Conservation (phyloP, 2,329 filamentous ascomycete species). For the Bretziella fagacearum region DNA sequence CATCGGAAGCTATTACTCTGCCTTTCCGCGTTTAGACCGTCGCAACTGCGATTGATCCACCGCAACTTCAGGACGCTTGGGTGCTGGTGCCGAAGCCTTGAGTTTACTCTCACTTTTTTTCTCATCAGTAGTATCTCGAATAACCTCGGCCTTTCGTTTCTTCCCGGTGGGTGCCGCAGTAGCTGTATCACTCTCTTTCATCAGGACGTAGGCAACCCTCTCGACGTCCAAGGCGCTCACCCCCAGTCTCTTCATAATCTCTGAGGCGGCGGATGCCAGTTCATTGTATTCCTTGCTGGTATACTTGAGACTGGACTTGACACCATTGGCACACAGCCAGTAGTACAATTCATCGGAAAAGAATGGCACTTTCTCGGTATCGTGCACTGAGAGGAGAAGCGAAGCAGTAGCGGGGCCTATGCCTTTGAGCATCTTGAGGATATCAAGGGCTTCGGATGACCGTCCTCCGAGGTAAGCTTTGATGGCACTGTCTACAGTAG, state of each 20-base stretch:
- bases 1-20: not conserved
- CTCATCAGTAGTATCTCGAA: not conserved
- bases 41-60: not conserved
- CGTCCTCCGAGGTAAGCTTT: constrained; percentile 22
- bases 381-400: constrained; percentile 49
- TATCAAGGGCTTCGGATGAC: constrained; percentile 27
- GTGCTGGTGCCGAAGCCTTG: too few relatives aligned
- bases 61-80: not conserved
- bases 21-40: constrained; percentile 10
- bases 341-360: constrained; percentile 67
- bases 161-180: too few relatives aligned
- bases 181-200: constrained; percentile 3
- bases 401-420: constrained; percentile 69
- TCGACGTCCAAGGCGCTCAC: constrained; percentile 48
- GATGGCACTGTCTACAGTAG: constrained; percentile 36
- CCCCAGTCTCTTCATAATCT: constrained; percentile 31
- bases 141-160: too few relatives aligned
- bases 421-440: constrained; percentile 46
- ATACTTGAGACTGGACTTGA: constrained; percentile 46
- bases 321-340: constrained; percentile 46
- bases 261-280: constrained; percentile 30
- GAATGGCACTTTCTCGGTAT: constrained; percentile 45
- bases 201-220: constrained; percentile 47
- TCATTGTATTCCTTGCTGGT: constrained; percentile 47
- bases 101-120: not conserved